These are phyloP conservation scores for Phytophthora multivora DNA, from an alignment of 352 stramenopile species.

Conservation along the genomic window DNA sequence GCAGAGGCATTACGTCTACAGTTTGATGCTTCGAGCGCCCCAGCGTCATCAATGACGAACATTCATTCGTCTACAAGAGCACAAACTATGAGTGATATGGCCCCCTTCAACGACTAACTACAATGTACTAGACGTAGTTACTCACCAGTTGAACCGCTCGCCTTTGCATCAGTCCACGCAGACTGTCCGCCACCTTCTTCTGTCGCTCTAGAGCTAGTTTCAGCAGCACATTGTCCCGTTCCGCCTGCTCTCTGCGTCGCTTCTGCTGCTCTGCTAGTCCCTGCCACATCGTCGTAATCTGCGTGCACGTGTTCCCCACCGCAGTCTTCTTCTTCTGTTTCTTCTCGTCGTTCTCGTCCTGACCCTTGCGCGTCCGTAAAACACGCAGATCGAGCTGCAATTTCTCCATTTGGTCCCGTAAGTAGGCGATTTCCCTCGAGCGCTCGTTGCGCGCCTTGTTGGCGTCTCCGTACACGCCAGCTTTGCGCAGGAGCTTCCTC, in stretches of 20 bases:
- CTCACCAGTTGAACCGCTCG: slow-evolving; percentile 12
- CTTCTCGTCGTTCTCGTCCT: slow-evolving; percentile 1
- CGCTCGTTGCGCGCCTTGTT: slow-evolving; percentile 37
- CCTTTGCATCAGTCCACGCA: slow-evolving; percentile 41
- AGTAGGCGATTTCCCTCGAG: slow-evolving; percentile 39
- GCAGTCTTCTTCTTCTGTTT: slow-evolving; percentile 1
- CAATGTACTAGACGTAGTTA: background rate
- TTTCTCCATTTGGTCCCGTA: slow-evolving; percentile 39
- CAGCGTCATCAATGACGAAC: slow-evolving; percentile 12
- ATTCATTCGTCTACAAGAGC: slow-evolving; percentile 11
- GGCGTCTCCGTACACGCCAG: slow-evolving; percentile 30
- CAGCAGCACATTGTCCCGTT: slow-evolving; percentile 34
- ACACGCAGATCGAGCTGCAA: slow-evolving; percentile 34
- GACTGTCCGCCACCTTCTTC: slow-evolving; percentile 37
- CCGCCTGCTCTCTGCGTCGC: slow-evolving; percentile 13
- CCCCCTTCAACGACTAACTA: background rate
- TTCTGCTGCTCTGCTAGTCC: slow-evolving; percentile 25
- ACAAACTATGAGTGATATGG: background rate
- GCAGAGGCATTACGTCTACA: slow-evolving; percentile 10
- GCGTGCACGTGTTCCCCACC: background rate
- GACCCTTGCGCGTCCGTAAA: slow-evolving; percentile 3
- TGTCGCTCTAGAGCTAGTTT: slow-evolving; percentile 44
- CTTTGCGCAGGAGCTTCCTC: slow-evolving; percentile 21
- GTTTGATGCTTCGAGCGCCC: background rate
- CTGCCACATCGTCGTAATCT: slow-evolving; percentile 25